Percentiles rank a stretch among this genome's conserved stretches.
Conservation (phyloP, 2,329 filamentous ascomycete genomes). For the Periconia sp. region DNA sequence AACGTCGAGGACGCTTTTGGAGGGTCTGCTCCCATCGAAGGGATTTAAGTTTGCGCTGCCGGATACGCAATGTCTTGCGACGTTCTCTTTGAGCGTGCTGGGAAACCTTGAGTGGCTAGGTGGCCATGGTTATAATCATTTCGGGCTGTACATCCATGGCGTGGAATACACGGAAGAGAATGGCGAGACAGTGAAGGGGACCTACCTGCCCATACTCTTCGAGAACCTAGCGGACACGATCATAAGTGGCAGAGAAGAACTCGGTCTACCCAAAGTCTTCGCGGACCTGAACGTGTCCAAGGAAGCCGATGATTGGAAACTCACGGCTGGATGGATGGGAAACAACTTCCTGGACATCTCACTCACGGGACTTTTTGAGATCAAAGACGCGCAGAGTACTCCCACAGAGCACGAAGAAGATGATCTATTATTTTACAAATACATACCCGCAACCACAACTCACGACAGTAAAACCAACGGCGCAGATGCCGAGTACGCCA, state of each 20-base stretch:
- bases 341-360: conserved; percentile 36
- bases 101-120: conserved; percentile 62
- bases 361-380: conserved; percentile 23
- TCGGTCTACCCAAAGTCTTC: conserved; percentile 64
- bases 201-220: conserved; percentile 60
- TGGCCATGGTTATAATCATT: conserved; percentile 58
- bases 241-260: conserved; percentile 60
- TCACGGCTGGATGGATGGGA: conserved; percentile 45
- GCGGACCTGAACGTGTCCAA: conserved; percentile 52
- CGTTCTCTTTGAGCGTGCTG: conserved; percentile 43
- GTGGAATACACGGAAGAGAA: conserved; percentile 58
- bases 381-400: conserved; percentile 10
- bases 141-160: conserved; percentile 65
- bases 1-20: conserved; percentile 43
- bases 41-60: conserved; percentile 41
- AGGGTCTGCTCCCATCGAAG: conserved; percentile 43
- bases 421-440: conserved; percentile 58
- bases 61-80: conserved; percentile 44
- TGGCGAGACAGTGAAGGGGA: conserved; percentile 53
- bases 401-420: conserved; percentile 38
- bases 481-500: conserved; percentile 58
- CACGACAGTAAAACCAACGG: conserved; percentile 44
- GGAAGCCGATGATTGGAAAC: conserved; percentile 38
- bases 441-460: conserved; percentile 57
- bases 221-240: conserved; percentile 63